phyloP scores from a whole-genome alignment of 2,329 filamentous ascomycete genomes.

The Epichloe gansuensis region DNA sequence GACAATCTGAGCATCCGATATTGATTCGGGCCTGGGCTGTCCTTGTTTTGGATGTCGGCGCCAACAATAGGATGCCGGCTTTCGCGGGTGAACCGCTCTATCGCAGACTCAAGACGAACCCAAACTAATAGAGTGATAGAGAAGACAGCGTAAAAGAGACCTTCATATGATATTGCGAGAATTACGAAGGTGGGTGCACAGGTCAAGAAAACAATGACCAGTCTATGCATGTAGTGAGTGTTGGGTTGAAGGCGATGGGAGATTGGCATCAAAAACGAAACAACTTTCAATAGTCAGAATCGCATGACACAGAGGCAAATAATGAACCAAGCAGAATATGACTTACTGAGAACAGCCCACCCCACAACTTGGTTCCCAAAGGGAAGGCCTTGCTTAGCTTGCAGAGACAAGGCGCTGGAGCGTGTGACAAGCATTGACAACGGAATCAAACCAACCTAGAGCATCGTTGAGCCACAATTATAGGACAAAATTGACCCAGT shows the following conservation, averaged over 20 bases:
- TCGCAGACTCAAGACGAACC: constrained; percentile 62
- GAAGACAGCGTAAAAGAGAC: constrained; percentile 88
- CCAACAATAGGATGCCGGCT: background rate
- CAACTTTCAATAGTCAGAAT: constrained; percentile 29
- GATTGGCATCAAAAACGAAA: constrained; percentile 67
- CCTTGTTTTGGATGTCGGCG: background rate
- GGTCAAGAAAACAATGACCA: constrained; percentile 80
- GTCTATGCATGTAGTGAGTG: constrained; percentile 77
- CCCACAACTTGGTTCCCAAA: constrained; percentile 78
- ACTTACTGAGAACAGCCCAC: constrained; percentile 63
- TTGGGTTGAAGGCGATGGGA: constrained; percentile 71
- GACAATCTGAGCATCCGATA: constrained; percentile 60
- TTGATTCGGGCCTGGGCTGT: constrained; percentile 3
- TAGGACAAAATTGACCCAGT: background rate
- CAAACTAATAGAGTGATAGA: constrained; percentile 70
- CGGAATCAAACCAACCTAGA: constrained; percentile 58
- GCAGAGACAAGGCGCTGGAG: constrained; percentile 72
- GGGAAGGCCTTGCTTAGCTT: constrained; percentile 74
- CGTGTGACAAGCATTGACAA: constrained; percentile 77
- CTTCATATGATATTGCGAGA: constrained; percentile 93
- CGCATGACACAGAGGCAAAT: background rate
- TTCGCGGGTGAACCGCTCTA: background rate
- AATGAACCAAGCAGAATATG: background rate
- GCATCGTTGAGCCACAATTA: background rate
- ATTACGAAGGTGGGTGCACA: constrained; percentile 93